Conservation (phyloP, 192 early-diverging fungal genomes). For the Backusella psychrophila region DNA sequence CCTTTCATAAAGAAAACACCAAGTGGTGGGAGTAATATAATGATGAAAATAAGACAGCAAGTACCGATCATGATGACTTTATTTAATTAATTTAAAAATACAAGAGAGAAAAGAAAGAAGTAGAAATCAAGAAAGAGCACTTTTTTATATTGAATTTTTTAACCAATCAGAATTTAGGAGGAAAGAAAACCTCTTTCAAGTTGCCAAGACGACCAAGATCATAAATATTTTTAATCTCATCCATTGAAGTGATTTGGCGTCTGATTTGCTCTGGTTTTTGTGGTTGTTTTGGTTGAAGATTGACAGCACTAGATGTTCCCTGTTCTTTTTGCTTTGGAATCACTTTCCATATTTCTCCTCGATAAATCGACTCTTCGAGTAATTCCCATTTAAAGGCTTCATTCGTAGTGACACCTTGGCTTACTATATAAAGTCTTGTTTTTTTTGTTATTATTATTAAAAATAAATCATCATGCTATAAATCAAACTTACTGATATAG, state of each 20-base stretch:
- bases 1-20: slow-evolving; percentile 55
- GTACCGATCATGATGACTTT: slow-evolving; percentile 22
- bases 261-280: not conserved
- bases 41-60: slow-evolving; percentile 36
- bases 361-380: slow-evolving; percentile 47
- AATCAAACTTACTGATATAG: slow-evolving; percentile 42
- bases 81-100: not conserved
- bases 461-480: not conserved
- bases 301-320: not conserved
- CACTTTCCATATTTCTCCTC: slow-evolving; percentile 35
- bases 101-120: not conserved
- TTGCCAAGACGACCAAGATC: slow-evolving; percentile 35
- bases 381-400: slow-evolving; percentile 58
- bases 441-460: not conserved
- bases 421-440: slow-evolving; percentile 39
- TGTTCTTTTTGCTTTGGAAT: not conserved
- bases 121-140: not conserved
- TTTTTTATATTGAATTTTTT: not conserved
- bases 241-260: not conserved
- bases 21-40: slow-evolving; percentile 44
- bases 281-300: not conserved
- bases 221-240: slow-evolving; percentile 39
- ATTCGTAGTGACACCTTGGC: slow-evolving; percentile 48
- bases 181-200: slow-evolving; percentile 30
- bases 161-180: slow-evolving; percentile 14